A percentile compares a stretch with the other conserved stretches of the same genome.
These are phyloP conservation scores for Ustilago xerochloae DNA, from an alignment of 1,284 basidiomycete genomes.

Conservation along the genomic window DNA sequence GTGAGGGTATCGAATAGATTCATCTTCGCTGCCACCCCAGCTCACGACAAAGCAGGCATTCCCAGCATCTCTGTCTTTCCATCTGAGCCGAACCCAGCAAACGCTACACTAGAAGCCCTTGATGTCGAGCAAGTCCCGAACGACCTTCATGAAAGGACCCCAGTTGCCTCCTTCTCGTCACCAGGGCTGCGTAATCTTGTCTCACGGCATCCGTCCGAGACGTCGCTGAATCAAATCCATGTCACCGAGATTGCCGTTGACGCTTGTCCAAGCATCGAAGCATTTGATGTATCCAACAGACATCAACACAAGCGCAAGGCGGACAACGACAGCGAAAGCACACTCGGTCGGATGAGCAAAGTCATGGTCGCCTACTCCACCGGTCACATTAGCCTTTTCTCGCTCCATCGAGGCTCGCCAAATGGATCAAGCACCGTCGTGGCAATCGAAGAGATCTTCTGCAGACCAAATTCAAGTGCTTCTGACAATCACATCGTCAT, in stretches of 20 bases:
- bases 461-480: background rate
- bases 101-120: no score
- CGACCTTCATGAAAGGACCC: constrained; percentile 11
- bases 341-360: background rate
- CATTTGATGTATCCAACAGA: background rate
- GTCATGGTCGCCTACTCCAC: constrained; percentile 60
- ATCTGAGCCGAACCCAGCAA: background rate
- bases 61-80: constrained; percentile 24
- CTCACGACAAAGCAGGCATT: background rate
- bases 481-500: constrained; percentile 16
- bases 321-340: no score
- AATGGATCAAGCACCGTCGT: background rate
- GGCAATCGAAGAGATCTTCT: constrained; percentile 18
- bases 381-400: constrained; percentile 61
- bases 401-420: constrained; percentile 1
- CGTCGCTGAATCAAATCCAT: background rate
- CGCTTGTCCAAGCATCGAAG: background rate
- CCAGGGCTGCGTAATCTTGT: constrained; percentile 2
- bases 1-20: constrained; percentile 29
- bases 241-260: constrained; percentile 41
- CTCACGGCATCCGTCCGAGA: background rate
- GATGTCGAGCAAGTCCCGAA: background rate
- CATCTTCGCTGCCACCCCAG: constrained; percentile 24
- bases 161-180: constrained; percentile 11
- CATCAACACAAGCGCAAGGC: constrained; percentile 22